Evolutionary conservation across 1,284 basidiomycete species (phyloP).

Genomic region (Moesziomyces globuligerus): DNA sequence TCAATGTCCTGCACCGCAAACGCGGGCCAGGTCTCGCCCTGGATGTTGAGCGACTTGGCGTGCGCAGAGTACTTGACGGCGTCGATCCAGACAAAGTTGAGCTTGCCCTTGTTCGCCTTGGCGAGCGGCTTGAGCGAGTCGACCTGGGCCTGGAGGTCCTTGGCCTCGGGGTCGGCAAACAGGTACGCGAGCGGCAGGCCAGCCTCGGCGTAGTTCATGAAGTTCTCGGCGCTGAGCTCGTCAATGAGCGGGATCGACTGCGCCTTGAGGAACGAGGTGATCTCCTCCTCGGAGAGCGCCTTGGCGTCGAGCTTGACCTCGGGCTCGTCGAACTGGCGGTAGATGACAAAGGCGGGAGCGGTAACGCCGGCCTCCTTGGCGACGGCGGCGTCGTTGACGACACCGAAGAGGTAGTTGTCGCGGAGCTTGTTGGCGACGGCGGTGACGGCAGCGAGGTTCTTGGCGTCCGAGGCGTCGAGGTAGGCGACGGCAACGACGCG

Average conservation of each 20-base stretch:
- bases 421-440: constrained; percentile 85
- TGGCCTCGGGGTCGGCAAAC: constrained; percentile 84
- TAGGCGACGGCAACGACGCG: constrained; percentile 91
- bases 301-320: constrained; percentile 72
- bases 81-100: constrained; percentile 99
- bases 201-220: constrained; percentile 82
- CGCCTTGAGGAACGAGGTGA: constrained; percentile 77
- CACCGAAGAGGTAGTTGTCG: constrained; percentile 92
- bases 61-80: constrained; percentile 91
- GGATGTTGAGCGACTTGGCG: constrained; percentile 90
- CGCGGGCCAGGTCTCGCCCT: constrained; percentile 82
- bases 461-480: constrained; percentile 77
- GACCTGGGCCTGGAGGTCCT: constrained; percentile 76
- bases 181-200: constrained; percentile 91
- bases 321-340: constrained; percentile 91
- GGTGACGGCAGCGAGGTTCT: constrained; percentile 74
- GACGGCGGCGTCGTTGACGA: constrained; percentile 74
- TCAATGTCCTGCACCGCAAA: constrained; percentile 91
- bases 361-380: constrained; percentile 76
- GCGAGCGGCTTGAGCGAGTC: constrained; percentile 81
- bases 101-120: constrained; percentile 80
- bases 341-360: constrained; percentile 86
- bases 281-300: constrained; percentile 70
- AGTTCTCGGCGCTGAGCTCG: constrained; percentile 95
- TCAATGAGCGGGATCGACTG: constrained; percentile 89